Percentiles rank a stretch among this genome's conserved stretches.
Conservation (phyloP, 257 asterid genomes). For the Leptodermis oblonga region DNA sequence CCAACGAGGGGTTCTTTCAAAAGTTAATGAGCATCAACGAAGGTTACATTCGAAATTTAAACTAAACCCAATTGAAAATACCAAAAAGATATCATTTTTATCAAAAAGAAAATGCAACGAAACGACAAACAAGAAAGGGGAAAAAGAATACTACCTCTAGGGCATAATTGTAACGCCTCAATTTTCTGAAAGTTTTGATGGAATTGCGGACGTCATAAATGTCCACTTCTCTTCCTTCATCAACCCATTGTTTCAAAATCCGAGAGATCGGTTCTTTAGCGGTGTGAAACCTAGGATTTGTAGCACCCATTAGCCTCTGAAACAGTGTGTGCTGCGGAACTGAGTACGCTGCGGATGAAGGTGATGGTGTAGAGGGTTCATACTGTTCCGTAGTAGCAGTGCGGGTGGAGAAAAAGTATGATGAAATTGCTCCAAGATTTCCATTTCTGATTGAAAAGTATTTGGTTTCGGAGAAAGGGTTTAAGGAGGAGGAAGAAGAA, state of each 20-base stretch:
- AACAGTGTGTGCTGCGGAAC: conserved; percentile 10
- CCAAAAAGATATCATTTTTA: neutral
- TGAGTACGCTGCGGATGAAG: neutral
- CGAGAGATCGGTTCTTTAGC: conserved; percentile 15
- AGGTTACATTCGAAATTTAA: neutral
- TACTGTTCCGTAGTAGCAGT: neutral
- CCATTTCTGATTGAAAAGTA: neutral
- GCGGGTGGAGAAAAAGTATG: neutral
- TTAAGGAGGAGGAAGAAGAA: conserved; percentile 12
- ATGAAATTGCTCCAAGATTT: conserved; percentile 3
- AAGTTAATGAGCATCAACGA: neutral
- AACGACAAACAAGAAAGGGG: neutral
- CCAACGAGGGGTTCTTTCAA: neutral
- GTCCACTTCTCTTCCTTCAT: conserved; percentile 6
- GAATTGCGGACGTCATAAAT: conserved; percentile 3
- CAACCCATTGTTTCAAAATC: conserved; percentile 18
- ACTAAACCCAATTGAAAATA: neutral
- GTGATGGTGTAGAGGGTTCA: neutral
- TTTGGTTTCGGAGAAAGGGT: conserved; percentile 1
- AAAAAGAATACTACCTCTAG: conserved; percentile 12
- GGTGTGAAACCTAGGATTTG: neutral
- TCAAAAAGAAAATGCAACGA: neutral
- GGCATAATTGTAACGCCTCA: conserved; percentile 11
- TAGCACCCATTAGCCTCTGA: conserved; percentile 1
- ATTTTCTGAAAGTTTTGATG: conserved; percentile 11